Base-by-base conservation (phyloP, 129 eudicot genomes). In the Solidago caesia region DNA sequence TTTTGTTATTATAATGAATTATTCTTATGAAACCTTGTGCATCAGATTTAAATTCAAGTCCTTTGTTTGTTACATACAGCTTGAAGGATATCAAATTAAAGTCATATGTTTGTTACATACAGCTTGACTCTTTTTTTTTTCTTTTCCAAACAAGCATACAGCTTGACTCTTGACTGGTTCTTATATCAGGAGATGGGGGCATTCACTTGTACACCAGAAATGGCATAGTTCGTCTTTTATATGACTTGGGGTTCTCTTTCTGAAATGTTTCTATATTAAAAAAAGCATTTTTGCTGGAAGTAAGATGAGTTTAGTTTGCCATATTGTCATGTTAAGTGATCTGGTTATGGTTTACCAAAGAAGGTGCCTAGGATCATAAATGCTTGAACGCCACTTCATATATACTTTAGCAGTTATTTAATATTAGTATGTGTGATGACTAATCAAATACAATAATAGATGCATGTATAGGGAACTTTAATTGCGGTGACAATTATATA, bases 301-400 rank as follows among this genome's bases (percentile, higher is more conserved):
- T 14, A 16, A 55, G 56, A 39, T 4, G 4, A 16, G 58, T 52
- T 21, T 21, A 29, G 57, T 44, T 14, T 21, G 43, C 44, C 13
- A 71, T 45, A 57, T 71, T 51, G 39, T 43, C 16, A 55, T 45
- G 39, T 4, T 71, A 29, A 29, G 2, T 29, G 39, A 29, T 29
- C 39, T 29, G 39, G 39, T 29, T 29, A 29, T 29, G 2, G 39
- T 29, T 29, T 29, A 29, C 39, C 39, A 29, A 29, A 1, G 39
- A 29, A 29, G 39, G 39, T 29, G 39, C 39, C 39, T 29, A 29
- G 39, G 39, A 29, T 2, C 2, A 29, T 29, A 2, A 70, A 53
- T 52, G 75, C 52, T 39, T 71, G 65, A 71, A 56, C 52, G 65
- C 49, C 15, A 53, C 39, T 70, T 70, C 49, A 29, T 8, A 39